Base-by-base conservation (phyloP, 352 stramenopile genomes). In the Pythium volutum region DNA sequence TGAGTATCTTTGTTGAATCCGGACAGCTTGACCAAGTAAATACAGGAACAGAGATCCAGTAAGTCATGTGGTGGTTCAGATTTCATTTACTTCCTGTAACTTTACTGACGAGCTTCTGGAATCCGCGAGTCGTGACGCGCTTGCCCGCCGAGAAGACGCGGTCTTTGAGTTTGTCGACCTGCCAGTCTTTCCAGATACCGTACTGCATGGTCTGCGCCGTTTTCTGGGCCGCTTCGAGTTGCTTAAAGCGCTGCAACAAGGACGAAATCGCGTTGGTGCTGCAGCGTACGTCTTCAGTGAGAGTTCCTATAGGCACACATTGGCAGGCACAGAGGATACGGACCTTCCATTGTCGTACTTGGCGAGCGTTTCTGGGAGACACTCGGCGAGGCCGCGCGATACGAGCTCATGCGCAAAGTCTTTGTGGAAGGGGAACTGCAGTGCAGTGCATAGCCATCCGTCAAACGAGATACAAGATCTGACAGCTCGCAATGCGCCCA, bases 201-300 rank as follows among this genome's bases (percentile, higher is more conserved):
- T 87, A 91, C 50, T 86, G 81, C 84, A 93, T 93, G 7, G 74
- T 71, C 67, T 91, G 80, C 18, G 84, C 84, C 33, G 83, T 68
- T 55, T 82, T 82, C 39, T 93, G 75, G 27, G 73, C 71, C 7
- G 72, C 51, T 23, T 88, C 66, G 0, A 93, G 67, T 26, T 79
- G 76, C 29, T 78, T 64, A 10, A 90, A 61, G 12, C 75, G 68
- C 49, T 82, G 63, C 7, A 66, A 31, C 2, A 92, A 69, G 7
- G 66, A 72, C 11, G 66, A 52, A 22, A 77, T 54, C 16, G 55
- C 1, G 54, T 47, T 18, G 65, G 80, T 9, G 3, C 48, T 66
- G 9, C 20, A 43, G 22, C 25, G n/a, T 23, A 15, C 7, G 25
- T 20, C 12, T n/a, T n/a, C n/a, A n/a, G n/a, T n/a, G 38, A 36